Base-by-base conservation (phyloP, 1,284 basidiomycete genomes). In the Stereum hirsutum region DNA sequence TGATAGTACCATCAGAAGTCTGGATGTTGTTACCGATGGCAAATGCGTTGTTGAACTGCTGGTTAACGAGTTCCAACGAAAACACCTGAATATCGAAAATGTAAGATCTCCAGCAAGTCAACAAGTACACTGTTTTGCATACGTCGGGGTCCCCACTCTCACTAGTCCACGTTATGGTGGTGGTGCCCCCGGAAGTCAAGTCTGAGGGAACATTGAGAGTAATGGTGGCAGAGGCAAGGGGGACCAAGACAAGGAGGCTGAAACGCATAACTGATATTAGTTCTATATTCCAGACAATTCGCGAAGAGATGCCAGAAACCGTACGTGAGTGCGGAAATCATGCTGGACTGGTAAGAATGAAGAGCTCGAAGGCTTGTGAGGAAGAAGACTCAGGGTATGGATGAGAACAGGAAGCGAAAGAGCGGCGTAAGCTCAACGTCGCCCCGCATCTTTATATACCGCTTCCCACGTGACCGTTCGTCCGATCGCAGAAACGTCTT, bases 21-120 rank as follows among this genome's bases (percentile, higher is more conserved):
- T 62, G 52, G 1, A 86, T 61, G 49, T 76, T 81, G 65, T 75
- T 81, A 10, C 67, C 73, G 44, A 86, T 66, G 32, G 73, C 80
- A 40, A 73, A 73, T 0, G 65, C 47, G 47, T 74, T 61, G 58
- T 79, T 61, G 69, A 84, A 81, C 0, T 34, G 14, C n/a, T 50
- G 23, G 58, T 81, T 78, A 39, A 51, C 42, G 39, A 84, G 57
- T 50, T 68, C 63, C 12, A 74, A 24, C 14, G 60, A 52, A 52
- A 70, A 68, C n/a, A n/a, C n/a, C n/a, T n/a, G n/a, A n/a, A n/a
- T n/a, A n/a, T n/a, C n/a, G n/a, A n/a, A n/a, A n/a, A n/a, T n/a
- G n/a, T n/a, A n/a, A n/a, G n/a, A n/a, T n/a, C n/a, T n/a, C n/a
- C n/a, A n/a, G n/a, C n/a, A n/a, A n/a, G n/a, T n/a, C n/a, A n/a